These are phyloP conservation scores for Lepiota brunneoincarnata DNA, from an alignment of 768 basidiomycete genomes.

Conservation along the genomic window DNA sequence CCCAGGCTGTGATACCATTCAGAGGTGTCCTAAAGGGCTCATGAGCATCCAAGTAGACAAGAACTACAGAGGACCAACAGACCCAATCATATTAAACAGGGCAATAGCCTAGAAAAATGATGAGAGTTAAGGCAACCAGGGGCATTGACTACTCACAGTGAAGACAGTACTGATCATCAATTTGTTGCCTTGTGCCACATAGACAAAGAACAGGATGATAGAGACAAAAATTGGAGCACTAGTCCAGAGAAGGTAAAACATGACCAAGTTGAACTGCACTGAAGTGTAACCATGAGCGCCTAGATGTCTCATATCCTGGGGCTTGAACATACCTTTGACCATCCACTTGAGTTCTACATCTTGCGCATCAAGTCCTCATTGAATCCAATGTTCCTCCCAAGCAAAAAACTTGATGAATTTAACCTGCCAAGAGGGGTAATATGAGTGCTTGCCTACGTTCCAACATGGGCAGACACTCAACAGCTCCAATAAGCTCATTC, in stretches of 20 bases:
- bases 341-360: constrained; percentile 74
- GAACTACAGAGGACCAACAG: constrained; percentile 8
- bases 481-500: constrained; percentile 73
- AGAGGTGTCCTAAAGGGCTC: constrained; percentile 50
- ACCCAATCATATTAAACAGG: constrained; percentile 83
- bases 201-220: constrained; percentile 74
- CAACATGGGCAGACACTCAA: constrained; percentile 30
- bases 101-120: constrained; percentile 55
- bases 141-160: constrained; percentile 48
- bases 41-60: neutral
- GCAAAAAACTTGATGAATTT: constrained; percentile 86
- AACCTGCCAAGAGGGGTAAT: constrained; percentile 30
- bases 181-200: constrained; percentile 68
- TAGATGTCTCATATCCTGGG: neutral
- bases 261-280: constrained; percentile 70
- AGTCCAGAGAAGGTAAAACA: constrained; percentile 73
- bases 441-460: neutral
- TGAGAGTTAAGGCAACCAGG: neutral
- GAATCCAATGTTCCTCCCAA: constrained; percentile 77
- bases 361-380: constrained; percentile 60
- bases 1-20: constrained; percentile 77
- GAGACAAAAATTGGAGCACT: constrained; percentile 79
- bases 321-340: constrained; percentile 49
- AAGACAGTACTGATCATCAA: constrained; percentile 81
- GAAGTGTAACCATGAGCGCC: neutral